Evolutionary conservation across 2,329 filamentous ascomycete species (phyloP), one percentile per base, ranked within the genome.

Genomic region (Cercospora brassicicola): DNA sequence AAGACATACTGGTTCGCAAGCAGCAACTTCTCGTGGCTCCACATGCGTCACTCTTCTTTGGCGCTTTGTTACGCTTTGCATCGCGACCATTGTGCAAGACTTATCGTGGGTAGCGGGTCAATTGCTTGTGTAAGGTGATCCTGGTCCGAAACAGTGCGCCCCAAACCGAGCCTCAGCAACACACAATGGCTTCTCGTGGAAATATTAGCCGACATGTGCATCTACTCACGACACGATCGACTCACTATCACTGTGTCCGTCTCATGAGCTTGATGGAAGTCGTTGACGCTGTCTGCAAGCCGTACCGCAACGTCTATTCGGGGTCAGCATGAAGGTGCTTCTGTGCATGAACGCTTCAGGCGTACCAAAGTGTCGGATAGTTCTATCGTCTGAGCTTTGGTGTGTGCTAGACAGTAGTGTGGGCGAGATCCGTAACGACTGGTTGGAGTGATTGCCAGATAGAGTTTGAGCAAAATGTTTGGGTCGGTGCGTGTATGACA

Each of bases 371-470:
- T 55, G 42, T 18, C 59, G 67, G 53, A 55, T 28, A 4, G n/a
- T 42, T 13, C 39, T 60, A 11, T 23, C 33, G 56, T 59, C 51
- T 60, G 26, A 63, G 36, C 31, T 63, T 20, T 20, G 53, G 23
- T 39, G 11, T 59, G 57, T 62, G 31, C 56, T 55, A n/a, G 57
- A 48, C n/a, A 9, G 56, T 56, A 53, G 66, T 62, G 66, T 62
- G 57, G 33, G 59, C 55, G 62, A 30, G 59, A 59, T 36, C 60
- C 18, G 66, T 65, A 62, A 65, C 57, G 66, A 68, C 48, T 68
- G 66, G 59, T 65, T 42, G 66, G 62, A 53, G 33, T 15, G 55
- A 48, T 11, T 30, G 15, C 39, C 57, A 59, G 42, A 53, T 51
- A 30, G 56, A 33, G 55, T 26, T 18, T 20, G 45, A n/a, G 36